A percentile compares a stretch with the other conserved stretches of the same genome.
Evolutionary conservation across 176 grass and related monocot genomes (phyloP).

Genomic region (Oryza glumipatula): DNA sequence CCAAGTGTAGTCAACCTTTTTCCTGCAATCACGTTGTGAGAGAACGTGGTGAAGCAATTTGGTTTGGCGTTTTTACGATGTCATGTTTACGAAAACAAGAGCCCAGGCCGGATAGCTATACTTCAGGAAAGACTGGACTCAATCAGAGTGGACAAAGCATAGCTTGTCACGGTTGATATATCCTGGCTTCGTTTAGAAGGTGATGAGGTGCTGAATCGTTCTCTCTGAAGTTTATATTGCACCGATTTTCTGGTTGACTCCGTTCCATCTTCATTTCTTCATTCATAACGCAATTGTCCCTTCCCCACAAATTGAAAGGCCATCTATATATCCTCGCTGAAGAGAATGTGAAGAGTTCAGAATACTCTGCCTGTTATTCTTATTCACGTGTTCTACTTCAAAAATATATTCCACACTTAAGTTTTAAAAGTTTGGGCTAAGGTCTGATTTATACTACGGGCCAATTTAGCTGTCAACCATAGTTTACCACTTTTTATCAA

Average conservation of each 20-base stretch:
- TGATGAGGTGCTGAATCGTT: conserved; percentile 45
- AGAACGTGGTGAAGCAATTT: too few species aligned
- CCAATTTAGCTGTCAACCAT: too few species aligned
- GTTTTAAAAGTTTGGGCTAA: background rate
- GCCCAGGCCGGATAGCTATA: too few species aligned
- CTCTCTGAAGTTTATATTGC: conserved; percentile 25
- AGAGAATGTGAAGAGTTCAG: background rate
- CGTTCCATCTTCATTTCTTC: conserved; percentile 25
- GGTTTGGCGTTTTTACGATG: background rate
- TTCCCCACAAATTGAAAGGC: conserved; percentile 40
- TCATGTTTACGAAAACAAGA: background rate
- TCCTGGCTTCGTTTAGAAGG: background rate
- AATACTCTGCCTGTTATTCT: background rate
- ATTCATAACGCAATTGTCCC: background rate
- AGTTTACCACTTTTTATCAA: too few species aligned
- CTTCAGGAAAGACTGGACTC: background rate
- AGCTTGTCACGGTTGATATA: background rate
- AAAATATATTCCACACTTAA: background rate
- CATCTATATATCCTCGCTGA: conserved; percentile 12
- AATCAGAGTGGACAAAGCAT: background rate
- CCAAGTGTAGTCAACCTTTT: too few species aligned
- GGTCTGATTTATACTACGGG: too few species aligned
- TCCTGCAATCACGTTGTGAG: too few species aligned
- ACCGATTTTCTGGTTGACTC: conserved; percentile 13
- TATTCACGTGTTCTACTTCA: background rate